Percentiles rank a stretch among this genome's conserved stretches.
Evolutionary conservation across 148 eudicot genomes (phyloP).

Genomic region (Oxyria digyna): DNA sequence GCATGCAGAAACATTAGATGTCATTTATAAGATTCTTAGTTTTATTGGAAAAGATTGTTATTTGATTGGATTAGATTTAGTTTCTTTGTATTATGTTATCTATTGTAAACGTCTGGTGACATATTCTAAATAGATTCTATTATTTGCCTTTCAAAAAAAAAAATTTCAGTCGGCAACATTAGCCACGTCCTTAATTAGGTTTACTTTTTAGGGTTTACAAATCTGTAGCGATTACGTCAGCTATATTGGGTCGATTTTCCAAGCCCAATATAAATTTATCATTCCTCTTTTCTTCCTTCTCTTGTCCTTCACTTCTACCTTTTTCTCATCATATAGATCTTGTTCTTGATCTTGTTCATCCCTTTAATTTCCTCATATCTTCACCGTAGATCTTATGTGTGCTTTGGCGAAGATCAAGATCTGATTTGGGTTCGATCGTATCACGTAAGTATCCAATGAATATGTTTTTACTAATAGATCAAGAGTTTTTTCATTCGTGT

Average conservation of each 20-base stretch:
- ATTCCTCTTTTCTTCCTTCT: background rate
- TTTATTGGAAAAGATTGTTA: too few relatives aligned
- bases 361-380: background rate
- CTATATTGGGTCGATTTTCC: background rate
- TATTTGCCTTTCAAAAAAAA: too few relatives aligned
- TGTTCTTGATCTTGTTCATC: too few relatives aligned
- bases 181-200: background rate
- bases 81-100: too few relatives aligned
- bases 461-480: too few relatives aligned
- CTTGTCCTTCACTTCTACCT: background rate
- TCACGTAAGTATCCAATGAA: background rate
- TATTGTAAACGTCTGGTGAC: too few relatives aligned
- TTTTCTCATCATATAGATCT: background rate
- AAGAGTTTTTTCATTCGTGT: too few relatives aligned
- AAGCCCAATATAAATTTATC: background rate
- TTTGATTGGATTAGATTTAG: too few relatives aligned
- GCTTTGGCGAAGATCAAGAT: background rate
- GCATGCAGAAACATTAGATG: too few relatives aligned
- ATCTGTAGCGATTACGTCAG: background rate
- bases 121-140: too few relatives aligned
- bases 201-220: background rate
- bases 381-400: background rate
- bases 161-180: background rate
- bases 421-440: background rate
- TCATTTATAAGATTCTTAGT: too few relatives aligned